Evolutionary conservation across 441 rosid species (phyloP).

Genomic region (Sinapis alba): DNA sequence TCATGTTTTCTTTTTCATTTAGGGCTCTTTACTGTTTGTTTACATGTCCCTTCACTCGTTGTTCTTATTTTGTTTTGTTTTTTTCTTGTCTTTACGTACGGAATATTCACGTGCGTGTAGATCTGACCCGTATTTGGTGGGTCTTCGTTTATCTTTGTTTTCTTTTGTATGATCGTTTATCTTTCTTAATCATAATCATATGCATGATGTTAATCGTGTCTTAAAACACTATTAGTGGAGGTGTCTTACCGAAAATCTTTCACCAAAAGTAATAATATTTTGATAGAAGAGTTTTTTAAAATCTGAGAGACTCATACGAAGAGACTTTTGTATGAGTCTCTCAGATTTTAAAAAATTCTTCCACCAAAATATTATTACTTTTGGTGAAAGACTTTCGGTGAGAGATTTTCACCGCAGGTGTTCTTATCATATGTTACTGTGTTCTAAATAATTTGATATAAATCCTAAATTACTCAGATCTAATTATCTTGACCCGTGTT

Average conservation of each 20-base stretch:
- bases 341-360: no score
- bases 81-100: conserved; percentile 26
- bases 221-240: no score
- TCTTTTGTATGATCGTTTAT: neutral
- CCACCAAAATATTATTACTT: no score
- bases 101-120: conserved; percentile 42
- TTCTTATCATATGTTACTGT: conserved; percentile 34
- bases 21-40: conserved; percentile 55
- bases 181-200: conserved; percentile 7
- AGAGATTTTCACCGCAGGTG: no score
- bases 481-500: conserved; percentile 25
- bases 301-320: no score
- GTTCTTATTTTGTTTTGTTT: conserved; percentile 13
- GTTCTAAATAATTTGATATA: conserved; percentile 30
- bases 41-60: conserved; percentile 50
- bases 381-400: no score
- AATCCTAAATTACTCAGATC: conserved; percentile 59
- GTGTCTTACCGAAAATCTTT: no score
- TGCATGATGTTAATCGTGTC: conserved; percentile 39
- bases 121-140: conserved; percentile 47
- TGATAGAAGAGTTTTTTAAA: no score
- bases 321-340: no score
- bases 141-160: conserved; percentile 31
- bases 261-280: no score
- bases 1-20: neutral